phyloP scores from a whole-genome alignment of 352 stramenopile genomes.

The Detonula confervacea region DNA sequence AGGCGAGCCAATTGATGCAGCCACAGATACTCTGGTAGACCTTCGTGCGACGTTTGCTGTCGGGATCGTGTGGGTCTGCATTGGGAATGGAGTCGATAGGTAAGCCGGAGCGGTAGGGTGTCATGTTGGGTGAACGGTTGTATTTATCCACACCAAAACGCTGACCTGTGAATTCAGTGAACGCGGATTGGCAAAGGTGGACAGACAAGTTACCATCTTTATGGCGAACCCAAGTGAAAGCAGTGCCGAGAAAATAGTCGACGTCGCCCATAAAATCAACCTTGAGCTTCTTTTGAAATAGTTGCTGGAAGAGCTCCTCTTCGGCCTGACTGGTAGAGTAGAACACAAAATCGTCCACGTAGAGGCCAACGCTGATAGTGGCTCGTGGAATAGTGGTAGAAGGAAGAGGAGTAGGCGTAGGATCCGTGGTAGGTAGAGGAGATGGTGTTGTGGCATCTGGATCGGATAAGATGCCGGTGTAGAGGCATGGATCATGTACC shows the following conservation, averaged over 20 bases:
- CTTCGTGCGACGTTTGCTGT: not conserved
- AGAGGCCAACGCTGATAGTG: not conserved
- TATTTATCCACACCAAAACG: slow-evolving; percentile 1
- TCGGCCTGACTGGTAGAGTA: too few species aligned
- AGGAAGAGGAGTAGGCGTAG: not conserved
- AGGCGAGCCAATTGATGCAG: too few species aligned
- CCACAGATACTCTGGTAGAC: too few species aligned
- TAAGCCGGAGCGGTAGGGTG: not conserved
- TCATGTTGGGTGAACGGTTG: not conserved
- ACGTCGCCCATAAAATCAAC: not conserved
- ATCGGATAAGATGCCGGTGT: not conserved
- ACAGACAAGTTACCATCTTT: slow-evolving; percentile 1
- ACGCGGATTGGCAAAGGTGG: slow-evolving; percentile 13
- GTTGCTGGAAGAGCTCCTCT: too few species aligned
- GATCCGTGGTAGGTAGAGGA: not conserved
- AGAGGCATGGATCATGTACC: too few species aligned
- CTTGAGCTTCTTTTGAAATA: not conserved
- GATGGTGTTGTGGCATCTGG: too few species aligned
- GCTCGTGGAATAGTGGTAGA: not conserved
- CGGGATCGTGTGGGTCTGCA: not conserved
- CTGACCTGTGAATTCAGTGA: slow-evolving; percentile 7
- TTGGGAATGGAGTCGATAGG: not conserved
- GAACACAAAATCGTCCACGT: not conserved
- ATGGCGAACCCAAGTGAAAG: slow-evolving; percentile 2
- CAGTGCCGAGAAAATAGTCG: not conserved